Percentiles rank a stretch among this genome's conserved stretches.
These are phyloP conservation scores for Lenzites betulinus DNA, from an alignment of 768 basidiomycete genomes.

Conservation along the genomic window DNA sequence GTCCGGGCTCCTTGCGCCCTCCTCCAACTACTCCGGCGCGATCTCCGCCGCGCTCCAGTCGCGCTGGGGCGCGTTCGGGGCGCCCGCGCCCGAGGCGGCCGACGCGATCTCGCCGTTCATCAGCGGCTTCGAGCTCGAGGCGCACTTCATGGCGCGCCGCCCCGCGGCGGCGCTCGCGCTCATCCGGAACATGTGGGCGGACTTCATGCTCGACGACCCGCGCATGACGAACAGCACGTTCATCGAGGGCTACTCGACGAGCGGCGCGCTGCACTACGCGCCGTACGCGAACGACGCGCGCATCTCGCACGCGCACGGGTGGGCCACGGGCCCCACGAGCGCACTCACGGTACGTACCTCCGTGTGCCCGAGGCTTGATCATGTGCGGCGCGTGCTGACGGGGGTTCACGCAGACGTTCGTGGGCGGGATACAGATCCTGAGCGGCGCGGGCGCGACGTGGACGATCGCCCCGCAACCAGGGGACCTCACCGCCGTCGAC, in stretches of 20 bases:
- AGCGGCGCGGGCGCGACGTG: slow-evolving; percentile 18
- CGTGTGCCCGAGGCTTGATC: background rate
- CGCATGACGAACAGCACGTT: slow-evolving; percentile 26
- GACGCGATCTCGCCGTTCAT: slow-evolving; percentile 22
- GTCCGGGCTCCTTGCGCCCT: slow-evolving; percentile 16
- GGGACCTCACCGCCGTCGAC: slow-evolving; percentile 16
- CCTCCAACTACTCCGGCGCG: slow-evolving; percentile 1
- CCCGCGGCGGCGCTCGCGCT: slow-evolving; percentile 16
- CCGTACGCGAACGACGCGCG: slow-evolving; percentile 20
- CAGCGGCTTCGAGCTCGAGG: slow-evolving; percentile 22
- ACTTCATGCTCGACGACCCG: slow-evolving; percentile 24
- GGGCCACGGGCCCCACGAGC: slow-evolving; percentile 23
- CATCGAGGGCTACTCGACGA: slow-evolving; percentile 21
- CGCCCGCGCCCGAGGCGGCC: slow-evolving; percentile 21
- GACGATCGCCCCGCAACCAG: slow-evolving; percentile 13
- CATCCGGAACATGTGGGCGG: slow-evolving; percentile 20
- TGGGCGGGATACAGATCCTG: slow-evolving; percentile 19
- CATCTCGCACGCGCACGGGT: slow-evolving; percentile 22
- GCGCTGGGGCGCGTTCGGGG: slow-evolving; percentile 19
- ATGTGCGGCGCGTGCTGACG: background rate
- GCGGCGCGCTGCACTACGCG: slow-evolving; percentile 20
- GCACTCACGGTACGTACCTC: slow-evolving; percentile 9
- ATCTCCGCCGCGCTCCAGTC: slow-evolving; percentile 14
- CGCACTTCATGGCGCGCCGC: slow-evolving; percentile 21
- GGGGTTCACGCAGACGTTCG: slow-evolving; percentile 5